Evolutionary conservation across 2,329 filamentous ascomycete genomes (phyloP), one percentile per base, ranked within the genome.

Genomic region (Colletotrichum orbiculare): DNA sequence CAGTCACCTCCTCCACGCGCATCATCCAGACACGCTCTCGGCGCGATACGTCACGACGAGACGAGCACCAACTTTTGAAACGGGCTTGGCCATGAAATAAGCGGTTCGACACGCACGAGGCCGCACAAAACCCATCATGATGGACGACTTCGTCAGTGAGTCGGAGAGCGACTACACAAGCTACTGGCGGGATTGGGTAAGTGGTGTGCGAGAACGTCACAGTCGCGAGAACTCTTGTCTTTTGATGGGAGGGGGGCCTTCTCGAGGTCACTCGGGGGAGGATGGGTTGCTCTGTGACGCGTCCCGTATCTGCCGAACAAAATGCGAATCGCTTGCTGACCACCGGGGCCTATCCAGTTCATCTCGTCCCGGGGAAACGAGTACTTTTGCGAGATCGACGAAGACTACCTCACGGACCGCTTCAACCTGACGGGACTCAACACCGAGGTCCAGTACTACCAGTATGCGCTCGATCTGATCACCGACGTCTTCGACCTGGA

Each of bases 371-470:
- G 96, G 60, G 96, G 96, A 70, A 98, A 99, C 80, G 96, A 99
- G 78, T 99, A 99, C 81, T 99, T 98, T 75, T 99, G 96, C 87
- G 96, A 99, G 77, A 98, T 99, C 73, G 96, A 99, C 79, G 96
- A 99, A 78, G 96, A 99, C 74, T 99, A 99, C 79, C 86, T 99
- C 50, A 98, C 94, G 55, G 96, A 99, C 78, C 90, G 96, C 54
- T 99, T 99, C 87, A 99, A 99, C 81, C 84, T 99, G 67, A 99
- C 96, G 0, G 96, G 96, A 42, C 87, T 99, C 54, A 97, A 98
- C 80, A 95, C 93, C 41, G 96, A 99, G 77, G 96, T 99, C 12
- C 93, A 97, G 75, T 97, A 98, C 83, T 99, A 99, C 75, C 96
- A 99, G 79, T 97, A 99, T 87, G 96, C 96, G 13, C 87, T 99